These are phyloP conservation scores for Aspergillus haitiensis DNA, from an alignment of 495 filamentous ascomycete species.

Conservation along the genomic window DNA sequence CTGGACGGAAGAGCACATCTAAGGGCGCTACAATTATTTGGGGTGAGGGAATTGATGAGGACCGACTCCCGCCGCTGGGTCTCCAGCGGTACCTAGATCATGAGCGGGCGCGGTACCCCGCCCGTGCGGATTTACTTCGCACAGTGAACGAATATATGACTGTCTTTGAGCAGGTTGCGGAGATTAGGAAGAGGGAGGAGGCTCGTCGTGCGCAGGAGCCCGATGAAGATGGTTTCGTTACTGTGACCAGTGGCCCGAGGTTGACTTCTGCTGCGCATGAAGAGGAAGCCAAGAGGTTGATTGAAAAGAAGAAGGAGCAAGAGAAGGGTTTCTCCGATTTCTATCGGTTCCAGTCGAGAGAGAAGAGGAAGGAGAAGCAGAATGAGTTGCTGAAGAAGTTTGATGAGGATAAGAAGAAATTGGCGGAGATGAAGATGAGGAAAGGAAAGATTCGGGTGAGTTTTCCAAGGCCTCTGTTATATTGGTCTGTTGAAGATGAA, in stretches of 20 bases:
- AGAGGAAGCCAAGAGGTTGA: slow-evolving; percentile 71
- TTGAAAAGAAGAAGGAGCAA: slow-evolving; percentile 72
- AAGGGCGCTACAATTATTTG: slow-evolving; percentile 47
- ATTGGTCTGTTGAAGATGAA: slow-evolving; percentile 4
- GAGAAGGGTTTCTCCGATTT: slow-evolving; percentile 70
- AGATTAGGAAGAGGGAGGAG: slow-evolving; percentile 61
- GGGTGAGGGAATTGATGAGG: slow-evolving; percentile 60
- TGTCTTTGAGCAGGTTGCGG: slow-evolving; percentile 64
- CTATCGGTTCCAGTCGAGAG: slow-evolving; percentile 90
- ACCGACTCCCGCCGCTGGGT: slow-evolving; percentile 58
- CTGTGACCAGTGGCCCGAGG: slow-evolving; percentile 75
- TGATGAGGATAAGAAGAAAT: slow-evolving; percentile 55
- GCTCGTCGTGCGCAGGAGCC: slow-evolving; percentile 69
- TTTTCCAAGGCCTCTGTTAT: slow-evolving; percentile 14
- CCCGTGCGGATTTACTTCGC: slow-evolving; percentile 59
- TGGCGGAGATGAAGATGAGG: slow-evolving; percentile 52
- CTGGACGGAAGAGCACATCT: slow-evolving; percentile 42
- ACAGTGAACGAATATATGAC: slow-evolving; percentile 82
- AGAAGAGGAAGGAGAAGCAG: slow-evolving; percentile 83
- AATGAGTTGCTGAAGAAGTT: slow-evolving; percentile 59
- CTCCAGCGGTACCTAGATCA: slow-evolving; percentile 58
- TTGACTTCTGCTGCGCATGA: slow-evolving; percentile 69
- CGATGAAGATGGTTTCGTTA: slow-evolving; percentile 94
- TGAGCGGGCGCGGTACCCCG: slow-evolving; percentile 68
- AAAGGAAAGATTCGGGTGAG: slow-evolving; percentile 51